Evolutionary conservation across 1,139 yeast genomes (phyloP).

Genomic region (Blastobotrys illinoisensis): DNA sequence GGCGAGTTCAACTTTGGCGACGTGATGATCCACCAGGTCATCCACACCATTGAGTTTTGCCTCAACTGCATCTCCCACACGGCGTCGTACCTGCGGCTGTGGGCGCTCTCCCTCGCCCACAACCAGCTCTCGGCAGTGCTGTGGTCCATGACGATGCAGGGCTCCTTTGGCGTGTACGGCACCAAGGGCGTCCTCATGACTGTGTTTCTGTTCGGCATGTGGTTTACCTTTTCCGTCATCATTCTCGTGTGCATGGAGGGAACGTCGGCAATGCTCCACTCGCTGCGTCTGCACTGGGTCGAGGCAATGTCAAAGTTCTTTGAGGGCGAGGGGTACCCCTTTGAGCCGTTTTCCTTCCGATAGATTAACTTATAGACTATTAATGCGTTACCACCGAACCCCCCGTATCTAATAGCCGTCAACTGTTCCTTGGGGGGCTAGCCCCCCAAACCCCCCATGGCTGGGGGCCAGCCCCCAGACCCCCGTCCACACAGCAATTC

Average conservation of each 20-base stretch:
- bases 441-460: not conserved
- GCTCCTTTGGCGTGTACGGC: conserved; percentile 75
- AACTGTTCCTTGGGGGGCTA: not conserved
- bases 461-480: too few relatives aligned
- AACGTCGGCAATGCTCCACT: conserved; percentile 97
- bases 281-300: conserved; percentile 96
- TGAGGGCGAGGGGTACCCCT: conserved; percentile 90
- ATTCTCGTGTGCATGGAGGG: conserved; percentile 97
- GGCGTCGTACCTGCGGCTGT: conserved; percentile 89
- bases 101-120: conserved; percentile 98
- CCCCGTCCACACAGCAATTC: too few relatives aligned
- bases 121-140: conserved; percentile 91
- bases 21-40: conserved; percentile 93
- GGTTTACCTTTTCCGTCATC: conserved; percentile 89
- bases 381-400: too few relatives aligned
- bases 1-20: conserved; percentile 62
- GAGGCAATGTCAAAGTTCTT: conserved; percentile 98
- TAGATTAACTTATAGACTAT: not conserved
- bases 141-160: conserved; percentile 91
- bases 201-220: conserved; percentile 81
- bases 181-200: conserved; percentile 63
- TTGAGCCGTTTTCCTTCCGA: conserved; percentile 68
- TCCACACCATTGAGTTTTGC: conserved; percentile 97
- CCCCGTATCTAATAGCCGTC: too few relatives aligned
- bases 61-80: conserved; percentile 96